These are phyloP conservation scores for Aspergillus niger DNA, from an alignment of 2,329 filamentous ascomycete genomes.

Conservation along the genomic window DNA sequence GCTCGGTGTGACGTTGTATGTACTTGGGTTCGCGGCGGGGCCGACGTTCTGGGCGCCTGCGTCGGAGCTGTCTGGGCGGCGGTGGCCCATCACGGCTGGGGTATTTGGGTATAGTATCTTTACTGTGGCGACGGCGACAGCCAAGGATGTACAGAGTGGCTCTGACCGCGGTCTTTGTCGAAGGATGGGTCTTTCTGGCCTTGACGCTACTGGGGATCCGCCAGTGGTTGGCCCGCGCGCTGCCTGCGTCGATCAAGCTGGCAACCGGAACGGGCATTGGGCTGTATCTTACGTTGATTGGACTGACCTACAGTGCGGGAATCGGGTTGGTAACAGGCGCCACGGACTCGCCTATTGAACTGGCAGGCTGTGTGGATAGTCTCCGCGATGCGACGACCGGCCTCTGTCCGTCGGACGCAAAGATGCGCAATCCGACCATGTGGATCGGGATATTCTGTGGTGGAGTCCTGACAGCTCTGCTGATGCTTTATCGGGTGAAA, in stretches of 20 bases:
- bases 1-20: constrained; percentile 51
- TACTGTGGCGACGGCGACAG: constrained; percentile 47
- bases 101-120: constrained; percentile 48
- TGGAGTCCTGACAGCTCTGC: constrained; percentile 73
- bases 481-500: constrained; percentile 85
- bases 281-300: constrained; percentile 69
- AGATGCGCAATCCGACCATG: constrained; percentile 81
- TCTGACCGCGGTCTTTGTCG: constrained; percentile 83
- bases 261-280: constrained; percentile 85
- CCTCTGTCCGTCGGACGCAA: constrained; percentile 63
- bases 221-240: constrained; percentile 83
- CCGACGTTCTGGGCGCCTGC: constrained; percentile 65
- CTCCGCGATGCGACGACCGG: constrained; percentile 46
- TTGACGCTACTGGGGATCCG: constrained; percentile 79
- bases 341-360: constrained; percentile 67
- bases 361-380: constrained; percentile 71
- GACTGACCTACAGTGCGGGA: constrained; percentile 74
- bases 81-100: constrained; percentile 50
- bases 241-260: constrained; percentile 82
- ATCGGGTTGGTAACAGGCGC: constrained; percentile 76
- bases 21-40: constrained; percentile 58
- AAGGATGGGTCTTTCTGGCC: constrained; percentile 81
- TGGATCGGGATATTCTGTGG: constrained; percentile 90
- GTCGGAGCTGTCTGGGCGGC: constrained; percentile 61
- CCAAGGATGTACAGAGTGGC: constrained; percentile 62